Base-by-base conservation (phyloP, 306 rosid genomes). In the Corylus americana region DNA sequence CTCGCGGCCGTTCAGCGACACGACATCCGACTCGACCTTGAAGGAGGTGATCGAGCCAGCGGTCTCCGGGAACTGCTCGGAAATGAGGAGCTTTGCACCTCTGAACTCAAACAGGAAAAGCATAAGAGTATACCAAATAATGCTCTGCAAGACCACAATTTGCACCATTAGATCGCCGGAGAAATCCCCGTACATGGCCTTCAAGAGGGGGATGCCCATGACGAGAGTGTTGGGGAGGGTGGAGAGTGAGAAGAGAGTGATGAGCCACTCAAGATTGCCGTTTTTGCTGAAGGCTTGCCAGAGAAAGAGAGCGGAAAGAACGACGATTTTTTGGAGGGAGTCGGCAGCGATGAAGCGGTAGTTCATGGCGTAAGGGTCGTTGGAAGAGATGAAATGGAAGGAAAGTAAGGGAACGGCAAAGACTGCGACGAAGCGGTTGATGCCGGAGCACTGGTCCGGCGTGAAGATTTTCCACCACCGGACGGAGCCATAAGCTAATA, bases 391-490 rank as follows among this genome's bases (percentile, higher is more conserved):
- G 86, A 91, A 93, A 73, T 93, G 97, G 76, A 93, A 93, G 9
- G 95, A 90, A 31, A 93, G 97, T 1, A 93, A 74, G 0, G 98
- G 98, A 2, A 93, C 97, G 12, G 95, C 97, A 14, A 93, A 93
- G 2, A 92, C 90, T 0, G 98, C 91, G 0, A 93, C 97, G 64
- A 93, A 93, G 1, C 98, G 93, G 85, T 90, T 93, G 70, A 93
- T 93, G 18, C 98, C 98, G 39, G 91, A 87, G 84, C 98, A 93
- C 35, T 93, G 98, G 55, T 91, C 95, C 1, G 93, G 92, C 2
- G 97, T 90, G 88, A 93, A 91, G 82, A 90, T 87, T 70, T 86
- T 90, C 98, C 98, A 93, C 98, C 98, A 90, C 20, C 89, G 77
- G 11, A 93, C 93, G 0, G 98, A 93, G 31, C 92, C 95, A 37